phyloP scores from a whole-genome alignment of 1,139 yeast genomes.

The Hansenula sp. region DNA sequence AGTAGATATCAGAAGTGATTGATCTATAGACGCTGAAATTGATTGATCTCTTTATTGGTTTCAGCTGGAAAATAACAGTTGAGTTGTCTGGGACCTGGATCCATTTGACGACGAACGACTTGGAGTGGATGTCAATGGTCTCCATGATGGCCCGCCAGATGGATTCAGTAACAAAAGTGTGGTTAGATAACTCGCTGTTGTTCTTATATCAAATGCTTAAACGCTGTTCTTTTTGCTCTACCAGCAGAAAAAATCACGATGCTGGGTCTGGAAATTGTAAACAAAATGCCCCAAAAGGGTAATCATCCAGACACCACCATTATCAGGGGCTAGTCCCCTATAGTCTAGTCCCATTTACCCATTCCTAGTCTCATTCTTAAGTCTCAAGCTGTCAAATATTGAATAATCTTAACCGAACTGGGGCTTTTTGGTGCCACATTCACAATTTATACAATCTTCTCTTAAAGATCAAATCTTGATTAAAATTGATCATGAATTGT shows the following conservation, averaged over 20 bases:
- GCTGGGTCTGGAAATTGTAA: too few species aligned
- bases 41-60: constrained; percentile 81
- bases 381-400: too few species aligned
- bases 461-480: background rate
- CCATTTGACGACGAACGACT: constrained; percentile 90
- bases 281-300: background rate
- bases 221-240: too few species aligned
- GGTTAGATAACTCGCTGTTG: too few species aligned
- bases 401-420: background rate
- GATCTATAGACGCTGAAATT: constrained; percentile 35
- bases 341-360: too few species aligned
- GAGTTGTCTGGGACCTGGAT: constrained; percentile 68
- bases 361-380: too few species aligned
- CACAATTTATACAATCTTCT: too few species aligned
- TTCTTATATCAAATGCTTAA: too few species aligned
- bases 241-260: background rate
- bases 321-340: too few species aligned
- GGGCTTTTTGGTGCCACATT: background rate
- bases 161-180: too few species aligned
- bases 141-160: constrained; percentile 46
- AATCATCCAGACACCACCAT: too few species aligned
- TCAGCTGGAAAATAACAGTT: constrained; percentile 71
- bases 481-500: background rate
- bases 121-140: constrained; percentile 83
- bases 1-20: constrained; percentile 14